Conservation (phyloP, 2,329 filamentous ascomycete species). For the Septoria linicola region DNA sequence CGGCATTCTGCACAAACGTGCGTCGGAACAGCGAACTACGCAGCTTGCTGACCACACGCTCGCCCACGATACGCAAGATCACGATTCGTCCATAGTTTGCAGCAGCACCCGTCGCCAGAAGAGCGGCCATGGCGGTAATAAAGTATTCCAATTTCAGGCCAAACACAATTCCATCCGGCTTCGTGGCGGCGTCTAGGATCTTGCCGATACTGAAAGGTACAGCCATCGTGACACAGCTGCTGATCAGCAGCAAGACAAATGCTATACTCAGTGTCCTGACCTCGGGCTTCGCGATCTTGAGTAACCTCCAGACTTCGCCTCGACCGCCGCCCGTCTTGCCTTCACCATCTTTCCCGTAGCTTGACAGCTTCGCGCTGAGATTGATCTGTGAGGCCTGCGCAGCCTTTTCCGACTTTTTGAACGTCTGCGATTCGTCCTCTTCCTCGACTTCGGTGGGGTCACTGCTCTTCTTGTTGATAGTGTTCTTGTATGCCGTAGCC, state of each 20-base stretch:
- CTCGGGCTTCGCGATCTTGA: constrained; percentile 88
- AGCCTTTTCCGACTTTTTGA: constrained; percentile 77
- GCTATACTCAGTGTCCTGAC: constrained; percentile 74
- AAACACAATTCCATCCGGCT: constrained; percentile 70
- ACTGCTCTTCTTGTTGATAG: constrained; percentile 19
- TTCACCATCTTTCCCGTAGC: constrained; percentile 62
- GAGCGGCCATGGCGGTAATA: constrained; percentile 70
- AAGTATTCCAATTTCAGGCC: constrained; percentile 84
- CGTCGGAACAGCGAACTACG: constrained; percentile 85
- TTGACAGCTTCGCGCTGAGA: constrained; percentile 80
- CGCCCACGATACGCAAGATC: constrained; percentile 87
- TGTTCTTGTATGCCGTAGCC: constrained; percentile 23
- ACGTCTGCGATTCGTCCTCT: constrained; percentile 59
- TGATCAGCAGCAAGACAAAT: constrained; percentile 81
- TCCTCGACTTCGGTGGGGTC: constrained; percentile 41
- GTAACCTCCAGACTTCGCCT: constrained; percentile 77
- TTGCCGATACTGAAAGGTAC: constrained; percentile 96
- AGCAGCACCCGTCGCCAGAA: constrained; percentile 78
- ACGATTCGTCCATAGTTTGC: constrained; percentile 95
- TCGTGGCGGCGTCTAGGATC: constrained; percentile 87
- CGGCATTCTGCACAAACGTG: constrained; percentile 95
- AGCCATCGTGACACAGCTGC: constrained; percentile 90
- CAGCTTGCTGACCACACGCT: constrained; percentile 86
- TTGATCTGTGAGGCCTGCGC: constrained; percentile 86
- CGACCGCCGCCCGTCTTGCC: constrained; percentile 55